phyloP scores from a whole-genome alignment of 2,329 filamentous ascomycete genomes.

The Ascochyta pisi region DNA sequence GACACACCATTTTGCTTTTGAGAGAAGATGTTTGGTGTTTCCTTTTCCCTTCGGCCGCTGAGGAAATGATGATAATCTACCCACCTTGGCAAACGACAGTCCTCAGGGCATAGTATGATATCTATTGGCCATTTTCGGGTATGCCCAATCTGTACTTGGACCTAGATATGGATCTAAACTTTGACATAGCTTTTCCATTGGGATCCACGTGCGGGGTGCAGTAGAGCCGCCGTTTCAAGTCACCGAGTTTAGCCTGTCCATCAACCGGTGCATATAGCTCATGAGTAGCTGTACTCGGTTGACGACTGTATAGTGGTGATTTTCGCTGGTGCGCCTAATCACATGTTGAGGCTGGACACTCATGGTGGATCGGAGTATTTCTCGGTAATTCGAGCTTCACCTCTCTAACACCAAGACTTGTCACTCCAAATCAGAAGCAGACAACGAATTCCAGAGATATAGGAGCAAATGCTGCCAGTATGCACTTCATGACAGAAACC shows the following conservation, averaged over 20 bases:
- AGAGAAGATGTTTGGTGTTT: neutral
- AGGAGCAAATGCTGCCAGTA: too few species aligned
- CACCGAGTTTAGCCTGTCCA: constrained; percentile 43
- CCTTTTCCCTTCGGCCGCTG: constrained; percentile 3
- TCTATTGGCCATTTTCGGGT: neutral
- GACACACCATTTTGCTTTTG: neutral
- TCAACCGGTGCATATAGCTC: constrained; percentile 28
- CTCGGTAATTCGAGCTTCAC: too few species aligned
- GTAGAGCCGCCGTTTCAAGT: constrained; percentile 25
- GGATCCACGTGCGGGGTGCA: constrained; percentile 36
- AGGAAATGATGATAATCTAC: neutral
- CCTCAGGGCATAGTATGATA: neutral
- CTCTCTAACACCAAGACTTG: too few species aligned
- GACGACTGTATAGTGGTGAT: neutral
- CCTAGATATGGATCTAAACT: neutral
- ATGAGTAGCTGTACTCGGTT: neutral
- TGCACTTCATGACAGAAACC: too few species aligned
- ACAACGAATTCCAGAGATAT: too few species aligned
- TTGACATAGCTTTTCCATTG: neutral
- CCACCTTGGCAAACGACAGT: neutral
- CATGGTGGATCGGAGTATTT: too few species aligned
- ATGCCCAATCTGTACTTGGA: neutral
- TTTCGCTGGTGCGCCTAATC: neutral
- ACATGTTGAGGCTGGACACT: neutral
- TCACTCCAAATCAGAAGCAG: too few species aligned